Percentiles rank a stretch among this genome's conserved stretches.
Conservation (phyloP, 148 eudicot species). For the Camellia granthamiana region DNA sequence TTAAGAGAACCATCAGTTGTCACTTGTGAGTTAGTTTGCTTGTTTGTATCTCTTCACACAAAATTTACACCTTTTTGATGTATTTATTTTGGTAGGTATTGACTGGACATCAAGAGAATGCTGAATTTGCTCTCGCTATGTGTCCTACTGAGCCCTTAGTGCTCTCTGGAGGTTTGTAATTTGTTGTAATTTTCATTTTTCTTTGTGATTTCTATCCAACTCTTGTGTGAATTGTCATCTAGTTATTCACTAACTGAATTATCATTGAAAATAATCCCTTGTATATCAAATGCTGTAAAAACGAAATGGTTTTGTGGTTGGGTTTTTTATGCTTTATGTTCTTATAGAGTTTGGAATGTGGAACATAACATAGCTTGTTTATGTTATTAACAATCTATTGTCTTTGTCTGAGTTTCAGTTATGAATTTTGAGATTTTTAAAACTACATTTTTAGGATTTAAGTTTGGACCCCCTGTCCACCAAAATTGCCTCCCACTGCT, state of each 20-base stretch:
- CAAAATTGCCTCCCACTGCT: too few relatives aligned
- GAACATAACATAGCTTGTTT: not conserved
- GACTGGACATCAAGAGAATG: conserved; percentile 83
- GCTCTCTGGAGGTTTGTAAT: conserved; percentile 73
- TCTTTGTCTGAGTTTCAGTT: not conserved
- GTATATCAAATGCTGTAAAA: too few relatives aligned
- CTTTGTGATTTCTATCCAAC: not conserved
- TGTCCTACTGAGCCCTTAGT: conserved; percentile 79
- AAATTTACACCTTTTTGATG: not conserved
- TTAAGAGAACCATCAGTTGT: not conserved
- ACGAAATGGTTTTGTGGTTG: not conserved
- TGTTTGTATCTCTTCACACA: not conserved
- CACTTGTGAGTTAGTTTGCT: not conserved
- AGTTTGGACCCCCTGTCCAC: too few relatives aligned
- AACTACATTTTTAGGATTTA: too few relatives aligned
- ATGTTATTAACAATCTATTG: not conserved
- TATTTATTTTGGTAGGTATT: conserved; percentile 41
- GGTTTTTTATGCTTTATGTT: not conserved
- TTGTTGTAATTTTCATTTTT: not conserved
- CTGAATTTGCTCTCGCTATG: conserved; percentile 84
- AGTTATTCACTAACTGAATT: not conserved
- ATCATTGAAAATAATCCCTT: not conserved
- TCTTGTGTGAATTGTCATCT: not conserved
- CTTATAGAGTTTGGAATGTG: not conserved
- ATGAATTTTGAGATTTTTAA: not conserved